Conservation (phyloP, 805 yeast genomes). For the Priceomyces castillae region DNA sequence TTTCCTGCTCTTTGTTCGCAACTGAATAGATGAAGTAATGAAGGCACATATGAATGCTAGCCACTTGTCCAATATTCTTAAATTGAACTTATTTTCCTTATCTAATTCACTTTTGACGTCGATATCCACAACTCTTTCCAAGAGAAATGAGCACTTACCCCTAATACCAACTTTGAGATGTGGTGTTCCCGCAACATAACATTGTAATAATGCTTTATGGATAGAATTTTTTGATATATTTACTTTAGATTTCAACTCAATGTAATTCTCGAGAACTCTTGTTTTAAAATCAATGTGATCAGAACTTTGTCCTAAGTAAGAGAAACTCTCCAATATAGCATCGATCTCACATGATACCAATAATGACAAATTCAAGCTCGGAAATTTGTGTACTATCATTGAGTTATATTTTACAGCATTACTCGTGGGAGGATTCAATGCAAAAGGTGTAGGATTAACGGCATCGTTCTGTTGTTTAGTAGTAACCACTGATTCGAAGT, state of each 20-base stretch:
- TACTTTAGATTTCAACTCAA: constrained; percentile 7
- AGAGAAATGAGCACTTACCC: constrained; percentile 5
- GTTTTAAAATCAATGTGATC: background rate
- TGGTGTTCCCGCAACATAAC: constrained; percentile 8
- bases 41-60: constrained; percentile 8
- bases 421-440: constrained; percentile 3
- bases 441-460: too few relatives aligned
- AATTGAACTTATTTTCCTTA: background rate
- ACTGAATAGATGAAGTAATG: constrained; percentile 2
- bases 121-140: constrained; percentile 3
- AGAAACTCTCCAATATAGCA: constrained; percentile 4
- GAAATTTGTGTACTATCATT: constrained; percentile 8
- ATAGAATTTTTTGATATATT: background rate
- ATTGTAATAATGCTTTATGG: constrained; percentile 6
- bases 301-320: background rate
- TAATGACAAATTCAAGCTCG: constrained; percentile 1
- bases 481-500: constrained; percentile 8
- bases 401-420: constrained; percentile 9
- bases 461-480: background rate
- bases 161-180: constrained; percentile 7
- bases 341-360: constrained; percentile 11
- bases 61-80: constrained; percentile 8
- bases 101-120: constrained; percentile 2
- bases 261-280: constrained; percentile 6
- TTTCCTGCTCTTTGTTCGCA: background rate